Percentiles rank a stretch among this genome's conserved stretches.
These are phyloP conservation scores for Epicoccum sorghinum DNA, from an alignment of 2,329 filamentous ascomycete species.

Conservation along the genomic window DNA sequence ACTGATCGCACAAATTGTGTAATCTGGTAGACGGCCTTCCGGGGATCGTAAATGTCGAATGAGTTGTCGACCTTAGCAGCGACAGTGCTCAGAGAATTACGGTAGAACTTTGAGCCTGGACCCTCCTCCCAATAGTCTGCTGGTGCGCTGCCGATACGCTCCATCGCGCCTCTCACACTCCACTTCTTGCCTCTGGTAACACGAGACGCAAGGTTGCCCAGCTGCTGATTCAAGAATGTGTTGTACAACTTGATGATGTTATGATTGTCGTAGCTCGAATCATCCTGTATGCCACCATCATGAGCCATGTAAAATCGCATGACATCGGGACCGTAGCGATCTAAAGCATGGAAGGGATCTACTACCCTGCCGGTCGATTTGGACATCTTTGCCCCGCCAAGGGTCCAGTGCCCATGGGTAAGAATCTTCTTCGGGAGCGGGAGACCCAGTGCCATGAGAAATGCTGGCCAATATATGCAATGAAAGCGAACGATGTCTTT, in stretches of 20 bases:
- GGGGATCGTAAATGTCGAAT: conserved; percentile 38
- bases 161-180: conserved; percentile 67
- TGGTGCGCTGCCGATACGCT: conserved; percentile 38
- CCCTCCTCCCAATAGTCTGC: conserved; percentile 36
- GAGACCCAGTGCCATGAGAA: conserved; percentile 85
- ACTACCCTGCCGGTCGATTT: conserved; percentile 96
- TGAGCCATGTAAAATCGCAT: conserved; percentile 89
- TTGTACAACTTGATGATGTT: conserved; percentile 78
- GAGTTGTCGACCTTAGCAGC: conserved; percentile 27
- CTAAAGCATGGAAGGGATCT: conserved; percentile 88
- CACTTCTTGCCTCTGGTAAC: conserved; percentile 72
- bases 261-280: conserved; percentile 84
- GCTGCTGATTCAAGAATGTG: conserved; percentile 74
- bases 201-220: conserved; percentile 81
- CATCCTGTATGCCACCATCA: conserved; percentile 76
- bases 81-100: conserved; percentile 45
- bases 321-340: conserved; percentile 84
- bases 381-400: conserved; percentile 92
- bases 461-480: conserved; percentile 96
- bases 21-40: conserved; percentile 34
- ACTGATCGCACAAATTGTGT: conserved; percentile 37
- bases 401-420: conserved; percentile 94
- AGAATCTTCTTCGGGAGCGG: conserved; percentile 80
- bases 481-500: conserved; percentile 97
- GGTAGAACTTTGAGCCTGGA: conserved; percentile 40